A percentile compares a stretch with the other conserved stretches of the same genome.
These are phyloP conservation scores for Salinomyces thailandicus DNA, from an alignment of 2,329 filamentous ascomycete genomes.

Conservation along the genomic window DNA sequence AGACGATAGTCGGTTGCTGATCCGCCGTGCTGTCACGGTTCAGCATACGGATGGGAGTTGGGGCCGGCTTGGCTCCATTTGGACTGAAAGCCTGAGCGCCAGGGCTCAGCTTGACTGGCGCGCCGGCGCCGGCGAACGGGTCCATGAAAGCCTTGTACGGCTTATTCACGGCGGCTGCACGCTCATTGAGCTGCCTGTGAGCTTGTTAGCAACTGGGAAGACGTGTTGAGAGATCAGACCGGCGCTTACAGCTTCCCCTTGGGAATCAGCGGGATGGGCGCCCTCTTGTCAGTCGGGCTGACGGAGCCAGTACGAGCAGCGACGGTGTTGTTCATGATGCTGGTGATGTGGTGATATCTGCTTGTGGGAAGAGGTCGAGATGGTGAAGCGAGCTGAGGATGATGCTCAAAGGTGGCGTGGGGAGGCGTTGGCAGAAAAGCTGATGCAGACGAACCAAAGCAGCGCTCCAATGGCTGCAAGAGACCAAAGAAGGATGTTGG, in stretches of 20 bases:
- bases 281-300: slow-evolving; percentile 1
- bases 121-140: neutral
- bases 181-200: slow-evolving; percentile 2
- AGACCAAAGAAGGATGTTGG: neutral
- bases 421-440: neutral
- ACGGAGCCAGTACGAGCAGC: neutral
- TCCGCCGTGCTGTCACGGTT: slow-evolving; percentile 11
- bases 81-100: slow-evolving; percentile 6
- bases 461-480: slow-evolving; percentile 1
- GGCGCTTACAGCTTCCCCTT: slow-evolving; percentile 4
- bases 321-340: neutral
- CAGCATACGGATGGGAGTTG: slow-evolving; percentile 9
- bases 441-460: neutral
- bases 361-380: neutral
- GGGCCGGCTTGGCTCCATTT: slow-evolving; percentile 1
- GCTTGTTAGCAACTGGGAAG: slow-evolving; percentile 1
- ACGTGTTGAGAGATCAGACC: neutral
- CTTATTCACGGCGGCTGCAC: neutral
- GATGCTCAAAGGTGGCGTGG: too few species aligned
- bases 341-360: neutral
- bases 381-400: too few species aligned
- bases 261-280: neutral
- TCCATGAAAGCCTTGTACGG: neutral
- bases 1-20: slow-evolving; percentile 7
- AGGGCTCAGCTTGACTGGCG: slow-evolving; percentile 3